Percentiles rank a stretch among this genome's conserved stretches.
These are phyloP conservation scores for Gremmenia infestans DNA, from an alignment of 2,329 filamentous ascomycete species.

Conservation along the genomic window DNA sequence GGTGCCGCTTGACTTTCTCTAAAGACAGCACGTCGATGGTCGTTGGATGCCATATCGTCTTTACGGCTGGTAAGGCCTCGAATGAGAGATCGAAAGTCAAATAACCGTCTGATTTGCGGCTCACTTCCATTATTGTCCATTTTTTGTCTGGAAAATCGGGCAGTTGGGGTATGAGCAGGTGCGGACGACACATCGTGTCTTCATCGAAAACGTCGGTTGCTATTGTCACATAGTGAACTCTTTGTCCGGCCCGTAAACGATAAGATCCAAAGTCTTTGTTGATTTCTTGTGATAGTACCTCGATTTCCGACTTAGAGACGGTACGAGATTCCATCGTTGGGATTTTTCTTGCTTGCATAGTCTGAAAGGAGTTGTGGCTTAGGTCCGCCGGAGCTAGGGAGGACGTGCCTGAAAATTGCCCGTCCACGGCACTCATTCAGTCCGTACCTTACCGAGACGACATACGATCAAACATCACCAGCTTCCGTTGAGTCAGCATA, in stretches of 20 bases:
- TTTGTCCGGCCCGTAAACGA: not conserved
- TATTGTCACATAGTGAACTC: not conserved
- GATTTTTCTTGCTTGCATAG: not conserved
- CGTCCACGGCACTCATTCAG: not conserved
- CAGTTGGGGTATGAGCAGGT: slow-evolving; percentile 2
- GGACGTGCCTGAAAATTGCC: not conserved
- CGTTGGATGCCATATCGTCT: slow-evolving; percentile 8
- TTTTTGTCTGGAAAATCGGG: not conserved
- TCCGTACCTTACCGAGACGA: not conserved
- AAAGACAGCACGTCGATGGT: slow-evolving; percentile 10
- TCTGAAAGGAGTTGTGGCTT: too few species aligned
- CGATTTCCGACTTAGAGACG: not conserved
- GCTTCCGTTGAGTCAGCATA: not conserved
- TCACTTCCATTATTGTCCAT: slow-evolving; percentile 3
- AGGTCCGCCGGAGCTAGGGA: too few species aligned
- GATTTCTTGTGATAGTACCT: not conserved
- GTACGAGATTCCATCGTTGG: not conserved
- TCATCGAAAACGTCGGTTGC: not conserved
- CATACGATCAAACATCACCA: not conserved
- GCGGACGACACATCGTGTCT: not conserved
- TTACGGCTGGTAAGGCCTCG: slow-evolving; percentile 5
- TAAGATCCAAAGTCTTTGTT: not conserved
- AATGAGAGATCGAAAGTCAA: slow-evolving; percentile 4
- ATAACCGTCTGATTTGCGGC: slow-evolving; percentile 1
- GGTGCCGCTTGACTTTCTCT: slow-evolving; percentile 10